Percentiles rank a stretch among this genome's conserved stretches.
phyloP scores from a whole-genome alignment of 2,329 filamentous ascomycete species.

The Diaporthe ilicicola region DNA sequence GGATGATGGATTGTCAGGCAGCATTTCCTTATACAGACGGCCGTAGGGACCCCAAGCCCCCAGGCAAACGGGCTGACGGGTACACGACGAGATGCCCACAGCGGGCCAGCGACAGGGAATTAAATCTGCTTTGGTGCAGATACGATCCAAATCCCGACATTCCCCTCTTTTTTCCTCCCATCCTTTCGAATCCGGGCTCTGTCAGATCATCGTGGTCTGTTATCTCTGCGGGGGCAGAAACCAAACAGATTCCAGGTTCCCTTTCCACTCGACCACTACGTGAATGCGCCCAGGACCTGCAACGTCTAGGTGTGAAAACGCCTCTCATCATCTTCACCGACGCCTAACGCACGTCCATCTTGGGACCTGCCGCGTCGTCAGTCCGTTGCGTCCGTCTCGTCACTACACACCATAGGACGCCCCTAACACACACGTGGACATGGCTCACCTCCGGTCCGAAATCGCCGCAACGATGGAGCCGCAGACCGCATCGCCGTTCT shows the following conservation, averaged over 20 bases:
- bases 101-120: background rate
- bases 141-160: background rate
- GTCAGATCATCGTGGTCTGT: background rate
- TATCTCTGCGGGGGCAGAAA: no score
- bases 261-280: no score
- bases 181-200: background rate
- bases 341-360: background rate
- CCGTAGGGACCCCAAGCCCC: background rate
- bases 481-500: slow-evolving; percentile 50
- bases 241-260: no score
- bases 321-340: background rate
- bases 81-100: background rate
- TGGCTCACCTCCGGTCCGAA: slow-evolving; percentile 42
- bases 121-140: background rate
- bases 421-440: background rate
- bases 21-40: slow-evolving; percentile 29
- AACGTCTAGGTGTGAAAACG: no score
- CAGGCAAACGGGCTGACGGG: background rate
- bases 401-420: background rate
- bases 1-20: slow-evolving; percentile 31
- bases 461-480: slow-evolving; percentile 50
- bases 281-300: no score
- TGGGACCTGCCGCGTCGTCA: background rate
- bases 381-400: background rate
- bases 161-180: slow-evolving; percentile 2